These are phyloP conservation scores for Mycosphaerella arachidis DNA, from an alignment of 2,329 filamentous ascomycete genomes.

Conservation along the genomic window DNA sequence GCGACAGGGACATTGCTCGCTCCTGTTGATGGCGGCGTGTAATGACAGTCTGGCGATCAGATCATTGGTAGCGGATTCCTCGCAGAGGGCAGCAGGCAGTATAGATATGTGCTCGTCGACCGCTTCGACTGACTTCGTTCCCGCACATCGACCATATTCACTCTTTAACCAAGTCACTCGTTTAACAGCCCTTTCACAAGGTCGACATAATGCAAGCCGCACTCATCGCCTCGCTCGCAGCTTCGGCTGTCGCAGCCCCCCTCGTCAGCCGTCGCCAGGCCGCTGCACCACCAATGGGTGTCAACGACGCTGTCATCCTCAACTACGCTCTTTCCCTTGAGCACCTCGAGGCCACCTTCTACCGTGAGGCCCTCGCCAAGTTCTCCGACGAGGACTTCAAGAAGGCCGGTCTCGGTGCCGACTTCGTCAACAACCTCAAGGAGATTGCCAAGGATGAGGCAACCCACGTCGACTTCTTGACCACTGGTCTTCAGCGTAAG, in stretches of 20 bases:
- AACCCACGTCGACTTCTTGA: conserved; percentile 56
- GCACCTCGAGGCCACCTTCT: conserved; percentile 58
- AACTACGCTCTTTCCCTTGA: conserved; percentile 45
- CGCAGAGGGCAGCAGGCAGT: neutral
- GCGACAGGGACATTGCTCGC: neutral
- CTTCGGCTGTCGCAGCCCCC: conserved; percentile 17
- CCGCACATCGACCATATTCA: neutral
- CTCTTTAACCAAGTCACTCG: neutral
- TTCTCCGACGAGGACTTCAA: conserved; percentile 53
- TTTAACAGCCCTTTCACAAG: neutral
- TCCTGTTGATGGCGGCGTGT: neutral
- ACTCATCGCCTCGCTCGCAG: conserved; percentile 19
- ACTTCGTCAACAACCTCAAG: conserved; percentile 56
- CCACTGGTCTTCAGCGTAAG: conserved; percentile 37
- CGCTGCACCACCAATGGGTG: neutral
- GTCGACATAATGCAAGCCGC: conserved; percentile 15
- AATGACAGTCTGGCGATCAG: neutral
- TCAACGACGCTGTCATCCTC: conserved; percentile 30
- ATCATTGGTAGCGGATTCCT: neutral
- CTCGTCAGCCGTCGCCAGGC: conserved; percentile 16
- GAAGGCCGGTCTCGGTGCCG: conserved; percentile 45
- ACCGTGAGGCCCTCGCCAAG: conserved; percentile 55
- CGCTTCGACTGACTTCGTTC: neutral
- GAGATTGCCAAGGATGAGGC: conserved; percentile 55
- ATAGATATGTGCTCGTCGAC: neutral